These are phyloP conservation scores for Colletotrichum aenigma DNA, from an alignment of 2,329 filamentous ascomycete species.

Conservation along the genomic window DNA sequence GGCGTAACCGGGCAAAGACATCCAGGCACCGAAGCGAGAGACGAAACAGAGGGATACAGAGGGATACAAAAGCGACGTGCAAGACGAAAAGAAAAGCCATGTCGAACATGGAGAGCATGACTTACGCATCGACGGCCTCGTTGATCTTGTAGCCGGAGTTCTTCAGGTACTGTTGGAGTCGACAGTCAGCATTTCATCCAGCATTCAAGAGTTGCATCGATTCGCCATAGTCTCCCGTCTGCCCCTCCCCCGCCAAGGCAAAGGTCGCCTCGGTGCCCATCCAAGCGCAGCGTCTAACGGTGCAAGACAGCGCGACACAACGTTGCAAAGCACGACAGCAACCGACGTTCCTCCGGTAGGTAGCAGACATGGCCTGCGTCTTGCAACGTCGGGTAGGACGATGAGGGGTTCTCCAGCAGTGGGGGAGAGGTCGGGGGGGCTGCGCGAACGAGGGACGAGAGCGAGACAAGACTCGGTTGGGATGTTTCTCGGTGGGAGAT, in stretches of 20 bases:
- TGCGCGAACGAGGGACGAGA: not conserved
- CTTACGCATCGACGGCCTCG: slow-evolving; percentile 62
- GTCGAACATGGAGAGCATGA: slow-evolving; percentile 29
- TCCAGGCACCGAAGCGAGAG: not conserved
- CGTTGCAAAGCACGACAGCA: not conserved
- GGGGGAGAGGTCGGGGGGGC: not conserved
- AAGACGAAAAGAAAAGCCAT: slow-evolving; percentile 11
- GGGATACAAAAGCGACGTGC: not conserved
- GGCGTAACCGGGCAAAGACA: not conserved
- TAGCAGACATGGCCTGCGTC: not conserved
- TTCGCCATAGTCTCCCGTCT: not conserved
- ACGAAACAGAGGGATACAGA: not conserved
- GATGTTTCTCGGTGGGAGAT: not conserved
- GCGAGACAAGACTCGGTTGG: not conserved
- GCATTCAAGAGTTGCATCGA: not conserved
- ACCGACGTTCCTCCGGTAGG: slow-evolving; percentile 2
- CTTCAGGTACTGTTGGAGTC: slow-evolving; percentile 48
- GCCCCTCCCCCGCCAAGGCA: not conserved
- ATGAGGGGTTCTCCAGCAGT: not conserved
- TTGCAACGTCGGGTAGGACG: not conserved
- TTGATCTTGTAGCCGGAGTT: slow-evolving; percentile 54
- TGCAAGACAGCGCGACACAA: not conserved
- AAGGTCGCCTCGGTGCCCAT: not conserved
- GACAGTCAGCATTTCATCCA: slow-evolving; percentile 15
- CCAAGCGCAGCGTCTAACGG: not conserved